phyloP scores from a whole-genome alignment of 139 green algal species.

The Picochlorum sp. region DNA sequence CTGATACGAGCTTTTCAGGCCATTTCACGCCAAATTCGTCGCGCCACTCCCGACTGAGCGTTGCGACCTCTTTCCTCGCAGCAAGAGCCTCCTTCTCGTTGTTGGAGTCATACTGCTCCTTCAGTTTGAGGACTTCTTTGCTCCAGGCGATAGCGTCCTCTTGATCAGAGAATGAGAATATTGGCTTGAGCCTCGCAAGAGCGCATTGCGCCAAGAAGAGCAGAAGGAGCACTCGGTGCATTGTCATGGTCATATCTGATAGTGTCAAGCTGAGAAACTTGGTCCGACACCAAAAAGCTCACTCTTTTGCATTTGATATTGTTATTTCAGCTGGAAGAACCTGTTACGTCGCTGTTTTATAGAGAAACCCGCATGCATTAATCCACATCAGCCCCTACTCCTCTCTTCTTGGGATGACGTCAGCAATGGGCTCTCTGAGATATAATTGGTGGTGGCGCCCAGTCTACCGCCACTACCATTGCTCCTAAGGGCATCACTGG shows the following conservation, averaged over 20 bases:
- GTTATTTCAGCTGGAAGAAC: too few relatives aligned
- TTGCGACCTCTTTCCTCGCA: neutral
- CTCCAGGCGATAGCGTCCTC: neutral
- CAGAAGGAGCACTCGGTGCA: neutral
- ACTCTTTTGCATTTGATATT: too few relatives aligned
- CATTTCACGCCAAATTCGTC: neutral
- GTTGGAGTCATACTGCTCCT: neutral
- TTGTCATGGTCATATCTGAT: neutral
- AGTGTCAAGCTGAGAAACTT: neutral
- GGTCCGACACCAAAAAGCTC: too few relatives aligned
- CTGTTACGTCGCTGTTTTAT: too few relatives aligned
- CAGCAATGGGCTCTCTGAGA: too few relatives aligned
- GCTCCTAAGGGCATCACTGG: too few relatives aligned
- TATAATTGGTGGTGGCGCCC: too few relatives aligned
- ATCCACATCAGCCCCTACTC: too few relatives aligned
- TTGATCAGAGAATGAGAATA: neutral
- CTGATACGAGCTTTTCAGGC: neutral
- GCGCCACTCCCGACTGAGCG: neutral
- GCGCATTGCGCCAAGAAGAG: neutral
- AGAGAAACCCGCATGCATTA: too few relatives aligned
- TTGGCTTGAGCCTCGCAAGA: neutral
- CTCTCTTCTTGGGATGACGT: too few relatives aligned
- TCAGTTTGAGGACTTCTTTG: neutral
- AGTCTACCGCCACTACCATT: too few relatives aligned
- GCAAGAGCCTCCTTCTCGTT: neutral